A percentile compares a stretch with the other conserved stretches of the same genome.
Conservation (phyloP, 495 filamentous ascomycete species). For the Penicillium antarcticum region DNA sequence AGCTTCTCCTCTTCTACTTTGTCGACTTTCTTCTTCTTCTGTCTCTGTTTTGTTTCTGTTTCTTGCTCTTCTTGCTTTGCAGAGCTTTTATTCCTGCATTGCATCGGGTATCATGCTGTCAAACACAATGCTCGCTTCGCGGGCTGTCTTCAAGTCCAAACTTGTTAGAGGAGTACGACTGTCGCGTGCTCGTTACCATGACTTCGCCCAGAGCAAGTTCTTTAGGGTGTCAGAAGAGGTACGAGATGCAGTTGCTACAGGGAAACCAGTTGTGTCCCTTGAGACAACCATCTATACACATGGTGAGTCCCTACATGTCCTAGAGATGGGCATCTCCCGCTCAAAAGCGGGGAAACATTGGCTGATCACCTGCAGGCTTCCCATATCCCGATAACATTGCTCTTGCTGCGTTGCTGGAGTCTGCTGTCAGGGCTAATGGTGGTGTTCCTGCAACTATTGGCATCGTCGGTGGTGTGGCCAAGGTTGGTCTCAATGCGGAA, state of each 20-base stretch:
- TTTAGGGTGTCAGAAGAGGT: constrained; percentile 82
- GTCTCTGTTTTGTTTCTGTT: constrained; percentile 7
- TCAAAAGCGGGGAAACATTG: constrained; percentile 8
- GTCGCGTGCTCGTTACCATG: constrained; percentile 26
- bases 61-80: background rate
- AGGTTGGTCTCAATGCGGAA: constrained; percentile 66
- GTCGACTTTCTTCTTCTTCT: constrained; percentile 19
- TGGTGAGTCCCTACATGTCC: constrained; percentile 40
- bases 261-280: constrained; percentile 81
- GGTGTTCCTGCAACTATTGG: constrained; percentile 92
- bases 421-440: constrained; percentile 71
- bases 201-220: constrained; percentile 46
- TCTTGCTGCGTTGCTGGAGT: constrained; percentile 68
- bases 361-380: constrained; percentile 59
- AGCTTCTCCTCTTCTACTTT: constrained; percentile 22
- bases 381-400: constrained; percentile 77
- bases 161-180: constrained; percentile 12
- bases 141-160: constrained; percentile 22
- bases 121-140: constrained; percentile 28
- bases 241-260: constrained; percentile 63
- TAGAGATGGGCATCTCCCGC: background rate
- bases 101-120: background rate
- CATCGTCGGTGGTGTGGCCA: constrained; percentile 74
- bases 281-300: constrained; percentile 90
- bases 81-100: background rate